A percentile compares a stretch with the other conserved stretches of the same genome.
These are phyloP conservation scores for Saprolegnia parasitica DNA, from an alignment of 352 stramenopile genomes.

Conservation along the genomic window DNA sequence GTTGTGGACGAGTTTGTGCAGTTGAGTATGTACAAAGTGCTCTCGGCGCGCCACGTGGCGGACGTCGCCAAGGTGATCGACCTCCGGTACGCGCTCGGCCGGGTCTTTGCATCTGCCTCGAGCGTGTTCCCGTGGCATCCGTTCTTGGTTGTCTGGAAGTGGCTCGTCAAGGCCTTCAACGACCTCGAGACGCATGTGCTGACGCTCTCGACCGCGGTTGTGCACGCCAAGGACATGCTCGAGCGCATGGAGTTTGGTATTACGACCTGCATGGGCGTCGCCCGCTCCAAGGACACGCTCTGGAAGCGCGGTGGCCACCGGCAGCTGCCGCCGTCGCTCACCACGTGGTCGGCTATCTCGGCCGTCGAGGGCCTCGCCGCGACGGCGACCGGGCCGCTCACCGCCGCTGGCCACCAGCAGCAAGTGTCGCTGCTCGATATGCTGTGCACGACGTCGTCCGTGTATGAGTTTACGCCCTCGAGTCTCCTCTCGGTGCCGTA, in stretches of 20 bases:
- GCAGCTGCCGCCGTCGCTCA: slow-evolving; percentile 40
- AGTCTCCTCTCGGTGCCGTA: slow-evolving; percentile 44
- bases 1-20: slow-evolving; percentile 52
- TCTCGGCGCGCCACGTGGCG: neutral
- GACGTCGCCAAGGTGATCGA: slow-evolving; percentile 21
- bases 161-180: slow-evolving; percentile 25
- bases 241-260: slow-evolving; percentile 72
- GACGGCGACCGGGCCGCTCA: slow-evolving; percentile 32
- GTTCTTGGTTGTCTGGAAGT: slow-evolving; percentile 28
- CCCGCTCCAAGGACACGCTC: slow-evolving; percentile 70
- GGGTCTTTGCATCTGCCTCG: neutral
- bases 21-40: slow-evolving; percentile 9
- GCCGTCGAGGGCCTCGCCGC: slow-evolving; percentile 41
- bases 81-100: slow-evolving; percentile 10
- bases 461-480: slow-evolving; percentile 21
- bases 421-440: slow-evolving; percentile 26
- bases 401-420: neutral
- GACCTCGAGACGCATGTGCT: neutral
- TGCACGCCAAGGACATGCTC: slow-evolving; percentile 54
- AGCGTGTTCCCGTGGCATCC: slow-evolving; percentile 17
- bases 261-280: slow-evolving; percentile 58
- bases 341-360: slow-evolving; percentile 38
- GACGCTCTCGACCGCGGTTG: slow-evolving; percentile 5
- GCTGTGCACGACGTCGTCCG: slow-evolving; percentile 21
- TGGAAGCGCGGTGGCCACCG: slow-evolving; percentile 92